phyloP scores from a whole-genome alignment of 306 rosid genomes.

The Dryas drummondii region DNA sequence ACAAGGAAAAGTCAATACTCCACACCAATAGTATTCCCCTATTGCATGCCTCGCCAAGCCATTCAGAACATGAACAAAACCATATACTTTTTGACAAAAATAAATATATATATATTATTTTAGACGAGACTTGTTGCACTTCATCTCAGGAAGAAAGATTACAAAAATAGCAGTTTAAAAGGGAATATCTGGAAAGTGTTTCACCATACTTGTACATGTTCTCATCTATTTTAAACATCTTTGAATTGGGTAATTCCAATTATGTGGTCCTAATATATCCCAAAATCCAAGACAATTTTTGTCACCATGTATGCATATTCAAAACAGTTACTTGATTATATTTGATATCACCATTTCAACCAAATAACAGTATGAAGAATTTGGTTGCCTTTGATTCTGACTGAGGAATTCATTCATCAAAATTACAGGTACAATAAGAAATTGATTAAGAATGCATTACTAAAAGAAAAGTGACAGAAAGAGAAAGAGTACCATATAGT shows the following conservation, averaged over 20 bases:
- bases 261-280: not conserved
- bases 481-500: conserved; percentile 40
- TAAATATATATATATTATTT: not conserved
- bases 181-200: not conserved
- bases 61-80: not conserved
- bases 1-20: not conserved
- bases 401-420: not conserved
- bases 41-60: not conserved
- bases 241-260: conserved; percentile 3
- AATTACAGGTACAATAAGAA: not conserved
- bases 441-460: not conserved
- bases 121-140: not conserved
- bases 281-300: conserved; percentile 11
- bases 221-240: no score
- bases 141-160: not conserved
- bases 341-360: not conserved
- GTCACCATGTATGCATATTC: not conserved
- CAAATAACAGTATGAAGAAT: not conserved
- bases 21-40: not conserved
- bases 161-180: not conserved
- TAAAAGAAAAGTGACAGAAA: not conserved
- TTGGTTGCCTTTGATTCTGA: not conserved
- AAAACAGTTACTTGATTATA: not conserved
- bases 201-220: not conserved
- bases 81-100: not conserved